Percentiles rank a stretch among this genome's conserved stretches.
Evolutionary conservation across 2,329 filamentous ascomycete species (phyloP).

Genomic region (Fusarium sp.): DNA sequence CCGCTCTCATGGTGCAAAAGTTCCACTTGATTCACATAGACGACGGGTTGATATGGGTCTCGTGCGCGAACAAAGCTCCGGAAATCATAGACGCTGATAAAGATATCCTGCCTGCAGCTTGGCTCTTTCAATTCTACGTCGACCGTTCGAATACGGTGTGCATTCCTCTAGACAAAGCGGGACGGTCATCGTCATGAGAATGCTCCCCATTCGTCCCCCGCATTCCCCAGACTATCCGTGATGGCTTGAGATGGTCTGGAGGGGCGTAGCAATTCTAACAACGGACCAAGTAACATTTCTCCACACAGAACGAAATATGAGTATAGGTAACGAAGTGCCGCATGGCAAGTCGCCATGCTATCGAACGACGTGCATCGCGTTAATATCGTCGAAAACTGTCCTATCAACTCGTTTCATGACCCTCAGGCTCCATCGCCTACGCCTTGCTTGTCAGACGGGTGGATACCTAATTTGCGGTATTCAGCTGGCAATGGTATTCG

Average conservation of each 20-base stretch:
- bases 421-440: not conserved
- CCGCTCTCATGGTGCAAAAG: constrained; percentile 32
- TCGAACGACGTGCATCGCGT: constrained; percentile 5
- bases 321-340: not conserved
- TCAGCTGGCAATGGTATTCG: constrained; percentile 22
- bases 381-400: not conserved
- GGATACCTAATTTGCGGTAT: constrained; percentile 12
- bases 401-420: constrained; percentile 1
- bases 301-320: constrained; percentile 25
- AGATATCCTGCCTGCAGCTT: constrained; percentile 16
- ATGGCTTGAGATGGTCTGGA: constrained; percentile 6
- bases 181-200: constrained; percentile 10
- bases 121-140: constrained; percentile 8
- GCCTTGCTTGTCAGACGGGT: constrained; percentile 2
- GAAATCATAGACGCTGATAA: constrained; percentile 11
- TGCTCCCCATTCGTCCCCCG: constrained; percentile 21
- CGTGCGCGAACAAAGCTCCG: constrained; percentile 18
- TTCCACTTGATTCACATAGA: constrained; percentile 26
- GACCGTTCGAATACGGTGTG: constrained; percentile 13
- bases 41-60: constrained; percentile 13
- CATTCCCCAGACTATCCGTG: constrained; percentile 35
- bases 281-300: not conserved
- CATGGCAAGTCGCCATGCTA: constrained; percentile 2
- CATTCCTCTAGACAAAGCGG: not conserved
- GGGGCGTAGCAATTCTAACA: constrained; percentile 10